phyloP scores from a whole-genome alignment of 2,329 filamentous ascomycete species.

The Aureobasidium lini region DNA sequence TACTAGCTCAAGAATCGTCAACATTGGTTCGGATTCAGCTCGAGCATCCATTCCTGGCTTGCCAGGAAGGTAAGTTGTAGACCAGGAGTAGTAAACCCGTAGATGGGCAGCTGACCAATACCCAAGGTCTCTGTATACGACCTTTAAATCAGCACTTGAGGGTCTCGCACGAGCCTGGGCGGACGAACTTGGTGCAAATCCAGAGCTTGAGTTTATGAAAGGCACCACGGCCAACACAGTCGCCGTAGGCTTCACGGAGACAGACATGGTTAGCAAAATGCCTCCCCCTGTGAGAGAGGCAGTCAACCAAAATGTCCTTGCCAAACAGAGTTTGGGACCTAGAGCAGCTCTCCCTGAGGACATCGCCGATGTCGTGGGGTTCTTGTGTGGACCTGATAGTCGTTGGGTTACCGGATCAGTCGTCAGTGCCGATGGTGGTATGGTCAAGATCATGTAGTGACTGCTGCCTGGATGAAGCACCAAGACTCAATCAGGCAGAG shows the following conservation, averaged over 20 bases:
- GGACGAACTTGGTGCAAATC: constrained; percentile 20
- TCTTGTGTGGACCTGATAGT: constrained; percentile 22
- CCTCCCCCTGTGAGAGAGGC: constrained; percentile 14
- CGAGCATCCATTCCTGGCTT: not conserved
- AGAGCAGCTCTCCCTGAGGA: constrained; percentile 30
- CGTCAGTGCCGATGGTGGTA: constrained; percentile 22
- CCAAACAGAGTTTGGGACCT: constrained; percentile 1
- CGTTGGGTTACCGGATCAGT: constrained; percentile 26
- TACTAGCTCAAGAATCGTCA: constrained; percentile 19
- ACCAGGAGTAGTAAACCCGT: not conserved
- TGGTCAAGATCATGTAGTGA: not conserved
- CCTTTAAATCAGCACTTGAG: constrained; percentile 22
- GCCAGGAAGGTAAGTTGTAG: not conserved
- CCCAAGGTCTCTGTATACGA: constrained; percentile 3
- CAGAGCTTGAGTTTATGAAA: constrained; percentile 22
- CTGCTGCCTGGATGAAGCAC: constrained; percentile 13
- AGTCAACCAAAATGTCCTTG: constrained; percentile 15
- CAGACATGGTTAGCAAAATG: constrained; percentile 10
- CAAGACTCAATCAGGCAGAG: not conserved
- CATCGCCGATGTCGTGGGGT: constrained; percentile 61
- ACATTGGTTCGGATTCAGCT: constrained; percentile 20
- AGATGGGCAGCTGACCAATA: not conserved
- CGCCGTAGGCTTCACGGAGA: constrained; percentile 26
- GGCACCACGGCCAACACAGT: constrained; percentile 24
- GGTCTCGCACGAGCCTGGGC: constrained; percentile 21